Percentiles rank a stretch among this genome's conserved stretches.
phyloP scores from a whole-genome alignment of 2,329 filamentous ascomycete species.

The Sporothrix inflata region DNA sequence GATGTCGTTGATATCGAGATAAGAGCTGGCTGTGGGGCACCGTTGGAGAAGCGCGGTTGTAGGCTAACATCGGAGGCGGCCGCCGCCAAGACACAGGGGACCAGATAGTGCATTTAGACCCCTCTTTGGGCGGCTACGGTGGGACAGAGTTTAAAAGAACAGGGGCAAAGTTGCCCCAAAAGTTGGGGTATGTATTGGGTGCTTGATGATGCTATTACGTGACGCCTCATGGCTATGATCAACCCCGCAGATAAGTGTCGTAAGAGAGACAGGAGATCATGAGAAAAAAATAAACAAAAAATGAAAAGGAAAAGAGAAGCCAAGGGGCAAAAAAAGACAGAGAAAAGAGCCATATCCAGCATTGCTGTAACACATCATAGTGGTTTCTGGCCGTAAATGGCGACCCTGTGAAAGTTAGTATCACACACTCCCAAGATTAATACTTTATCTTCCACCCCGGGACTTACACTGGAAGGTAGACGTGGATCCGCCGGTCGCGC shows the following conservation, averaged over 20 bases:
- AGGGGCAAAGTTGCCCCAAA: not conserved
- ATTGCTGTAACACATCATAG: not conserved
- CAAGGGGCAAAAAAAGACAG: no score
- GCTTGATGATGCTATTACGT: no score
- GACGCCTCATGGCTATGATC: no score
- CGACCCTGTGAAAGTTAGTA: slow-evolving; percentile 12
- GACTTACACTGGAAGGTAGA: slow-evolving; percentile 35
- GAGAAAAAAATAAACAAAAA: no score
- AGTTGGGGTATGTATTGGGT: not conserved
- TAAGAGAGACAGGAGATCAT: no score
- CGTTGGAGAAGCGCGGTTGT: not conserved
- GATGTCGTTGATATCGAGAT: not conserved
- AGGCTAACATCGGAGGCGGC: not conserved
- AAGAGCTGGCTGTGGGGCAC: not conserved
- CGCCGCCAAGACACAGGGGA: not conserved
- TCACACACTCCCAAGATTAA: no score
- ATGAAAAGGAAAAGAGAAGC: no score
- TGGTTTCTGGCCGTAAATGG: slow-evolving; percentile 23
- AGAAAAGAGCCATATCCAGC: not conserved
- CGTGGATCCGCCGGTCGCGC: slow-evolving; percentile 40
- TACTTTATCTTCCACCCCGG: no score
- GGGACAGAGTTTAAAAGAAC: not conserved
- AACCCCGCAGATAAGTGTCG: no score
- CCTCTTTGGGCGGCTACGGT: not conserved
- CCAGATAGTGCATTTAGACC: not conserved